Conservation (phyloP, 805 yeast genomes). For the Candida fluviatilis region DNA sequence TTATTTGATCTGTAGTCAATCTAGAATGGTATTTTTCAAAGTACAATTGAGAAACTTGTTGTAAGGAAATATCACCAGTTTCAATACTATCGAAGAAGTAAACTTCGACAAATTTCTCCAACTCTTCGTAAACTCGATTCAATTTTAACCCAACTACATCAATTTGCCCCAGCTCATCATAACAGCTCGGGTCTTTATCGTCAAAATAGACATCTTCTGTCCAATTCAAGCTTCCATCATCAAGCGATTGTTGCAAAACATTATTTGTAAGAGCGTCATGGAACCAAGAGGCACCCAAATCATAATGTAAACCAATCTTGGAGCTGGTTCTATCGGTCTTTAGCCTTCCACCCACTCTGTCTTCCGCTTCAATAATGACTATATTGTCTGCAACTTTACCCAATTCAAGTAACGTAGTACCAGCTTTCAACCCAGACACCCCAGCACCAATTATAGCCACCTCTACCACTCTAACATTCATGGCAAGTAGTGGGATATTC, state of each 20-base stretch:
- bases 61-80: conserved; percentile 47
- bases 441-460: conserved; percentile 79
- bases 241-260: conserved; percentile 38
- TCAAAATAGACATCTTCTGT: conserved; percentile 41
- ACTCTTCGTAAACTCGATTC: conserved; percentile 46
- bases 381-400: conserved; percentile 35
- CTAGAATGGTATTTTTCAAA: conserved; percentile 40
- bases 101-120: conserved; percentile 55
- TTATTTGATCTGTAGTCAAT: conserved; percentile 49
- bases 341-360: conserved; percentile 66
- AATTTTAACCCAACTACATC: conserved; percentile 25
- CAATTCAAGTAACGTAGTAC: conserved; percentile 28
- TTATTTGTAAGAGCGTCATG: conserved; percentile 74
- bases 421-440: conserved; percentile 72
- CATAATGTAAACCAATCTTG: conserved; percentile 41
- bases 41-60: conserved; percentile 46
- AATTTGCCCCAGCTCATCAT: conserved; percentile 28
- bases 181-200: conserved; percentile 36
- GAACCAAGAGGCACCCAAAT: conserved; percentile 91
- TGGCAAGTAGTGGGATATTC: neutral
- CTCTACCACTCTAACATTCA: conserved; percentile 2
- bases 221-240: conserved; percentile 7
- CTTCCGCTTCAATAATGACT: conserved; percentile 61
- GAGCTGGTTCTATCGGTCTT: conserved; percentile 40
- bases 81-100: conserved; percentile 49